A percentile compares a stretch with the other conserved stretches of the same genome.
These are phyloP conservation scores for Zymoseptoria crescenta DNA, from an alignment of 2,329 filamentous ascomycete species.

Conservation along the genomic window DNA sequence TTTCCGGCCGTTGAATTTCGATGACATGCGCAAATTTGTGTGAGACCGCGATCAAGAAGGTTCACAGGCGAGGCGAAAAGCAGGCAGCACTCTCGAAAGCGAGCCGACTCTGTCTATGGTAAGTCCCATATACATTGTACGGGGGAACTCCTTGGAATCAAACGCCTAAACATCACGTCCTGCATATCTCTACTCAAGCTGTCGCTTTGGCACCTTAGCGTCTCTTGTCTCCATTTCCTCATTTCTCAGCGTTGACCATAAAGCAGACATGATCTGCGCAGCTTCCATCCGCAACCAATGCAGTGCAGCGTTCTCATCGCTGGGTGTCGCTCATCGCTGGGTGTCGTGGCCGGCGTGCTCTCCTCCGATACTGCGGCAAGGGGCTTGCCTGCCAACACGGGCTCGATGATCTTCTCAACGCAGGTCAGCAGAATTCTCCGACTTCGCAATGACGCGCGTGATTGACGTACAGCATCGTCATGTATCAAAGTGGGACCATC, in stretches of 20 bases:
- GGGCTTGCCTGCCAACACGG: too few species aligned
- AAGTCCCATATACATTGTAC: too few species aligned
- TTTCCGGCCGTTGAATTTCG: conserved; percentile 41
- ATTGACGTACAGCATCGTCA: neutral
- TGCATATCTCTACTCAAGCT: neutral
- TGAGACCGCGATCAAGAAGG: too few species aligned
- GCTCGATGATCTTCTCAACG: neutral
- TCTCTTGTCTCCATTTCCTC: neutral
- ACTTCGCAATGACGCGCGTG: neutral
- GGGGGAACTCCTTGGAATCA: too few species aligned
- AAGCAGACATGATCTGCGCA: neutral
- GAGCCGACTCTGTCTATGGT: too few species aligned
- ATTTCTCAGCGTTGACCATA: neutral
- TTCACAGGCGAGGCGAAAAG: too few species aligned
- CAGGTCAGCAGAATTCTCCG: neutral
- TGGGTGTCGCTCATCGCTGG: neutral
- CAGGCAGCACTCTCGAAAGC: too few species aligned
- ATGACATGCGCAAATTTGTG: neutral
- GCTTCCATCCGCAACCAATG: neutral
- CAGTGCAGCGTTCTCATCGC: neutral
- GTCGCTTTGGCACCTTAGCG: neutral
- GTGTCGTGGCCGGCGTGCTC: neutral
- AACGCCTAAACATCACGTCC: neutral
- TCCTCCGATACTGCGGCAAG: neutral
- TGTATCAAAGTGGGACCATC: neutral